phyloP scores from a whole-genome alignment of 306 rosid genomes.

The Prinsepia uniflora region DNA sequence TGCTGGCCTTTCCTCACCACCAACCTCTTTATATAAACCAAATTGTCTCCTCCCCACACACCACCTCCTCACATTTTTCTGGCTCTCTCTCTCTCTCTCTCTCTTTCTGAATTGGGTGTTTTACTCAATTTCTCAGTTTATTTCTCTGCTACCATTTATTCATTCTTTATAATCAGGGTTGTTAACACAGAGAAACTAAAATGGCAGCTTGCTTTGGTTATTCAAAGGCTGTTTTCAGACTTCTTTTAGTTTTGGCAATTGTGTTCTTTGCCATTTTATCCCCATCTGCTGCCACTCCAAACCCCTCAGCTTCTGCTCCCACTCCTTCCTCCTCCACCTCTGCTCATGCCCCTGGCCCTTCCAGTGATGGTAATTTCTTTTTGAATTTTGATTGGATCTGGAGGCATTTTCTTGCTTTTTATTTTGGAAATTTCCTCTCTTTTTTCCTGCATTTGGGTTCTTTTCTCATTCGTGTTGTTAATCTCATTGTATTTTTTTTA shows the following conservation, averaged over 20 bases:
- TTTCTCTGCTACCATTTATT: neutral
- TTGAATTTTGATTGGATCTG: neutral
- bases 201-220: slow-evolving; percentile 37
- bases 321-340: slow-evolving; percentile 51
- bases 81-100: too few species aligned
- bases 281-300: slow-evolving; percentile 26
- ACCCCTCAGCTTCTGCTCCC: slow-evolving; percentile 36
- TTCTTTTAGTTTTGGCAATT: slow-evolving; percentile 32
- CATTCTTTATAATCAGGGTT: neutral
- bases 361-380: slow-evolving; percentile 65
- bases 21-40: slow-evolving; percentile 5
- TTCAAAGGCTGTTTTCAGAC: slow-evolving; percentile 24
- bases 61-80: neutral
- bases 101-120: neutral
- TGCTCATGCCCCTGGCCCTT: slow-evolving; percentile 53
- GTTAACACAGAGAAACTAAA: slow-evolving; percentile 1
- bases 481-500: neutral
- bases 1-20: slow-evolving; percentile 10
- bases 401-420: neutral
- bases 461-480: neutral
- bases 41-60: neutral
- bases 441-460: neutral
- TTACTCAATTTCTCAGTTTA: neutral
- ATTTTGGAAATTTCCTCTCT: too few species aligned
- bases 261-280: slow-evolving; percentile 40